Evolutionary conservation across 2,329 filamentous ascomycete genomes (phyloP).

Genomic region (Daldinia sp.): DNA sequence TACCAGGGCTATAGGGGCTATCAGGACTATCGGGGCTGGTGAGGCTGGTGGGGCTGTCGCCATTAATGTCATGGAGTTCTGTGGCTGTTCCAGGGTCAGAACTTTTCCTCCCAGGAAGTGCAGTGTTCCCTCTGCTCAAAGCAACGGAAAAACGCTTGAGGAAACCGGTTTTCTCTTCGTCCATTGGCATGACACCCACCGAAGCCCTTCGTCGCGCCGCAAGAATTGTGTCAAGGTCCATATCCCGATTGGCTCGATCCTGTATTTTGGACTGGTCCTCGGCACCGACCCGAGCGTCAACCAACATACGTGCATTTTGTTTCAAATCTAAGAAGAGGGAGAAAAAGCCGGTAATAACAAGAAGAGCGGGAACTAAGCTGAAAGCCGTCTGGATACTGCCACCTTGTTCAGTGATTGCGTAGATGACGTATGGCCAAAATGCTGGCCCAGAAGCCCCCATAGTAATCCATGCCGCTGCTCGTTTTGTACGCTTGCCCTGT

Average conservation of each 20-base stretch:
- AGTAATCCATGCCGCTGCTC: constrained; percentile 79
- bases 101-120: constrained; percentile 28
- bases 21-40: not conserved
- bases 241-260: constrained; percentile 52
- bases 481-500: constrained; percentile 81
- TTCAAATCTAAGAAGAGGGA: constrained; percentile 58
- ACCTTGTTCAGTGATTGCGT: constrained; percentile 68
- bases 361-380: constrained; percentile 65
- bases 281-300: constrained; percentile 51
- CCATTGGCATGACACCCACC: constrained; percentile 15
- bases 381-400: constrained; percentile 71
- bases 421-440: constrained; percentile 77
- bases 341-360: constrained; percentile 57
- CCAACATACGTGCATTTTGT: constrained; percentile 56
- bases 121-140: constrained; percentile 32
- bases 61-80: constrained; percentile 39
- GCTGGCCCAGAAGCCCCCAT: constrained; percentile 78
- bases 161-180: constrained; percentile 36
- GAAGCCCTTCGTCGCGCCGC: constrained; percentile 40
- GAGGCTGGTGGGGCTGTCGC: constrained; percentile 3
- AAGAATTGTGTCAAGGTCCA: constrained; percentile 55
- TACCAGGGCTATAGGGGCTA: not conserved
- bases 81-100: constrained; percentile 31
- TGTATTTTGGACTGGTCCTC: constrained; percentile 47
- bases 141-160: constrained; percentile 40